Conservation (phyloP, 768 basidiomycete species). For the Mycena alexandri region DNA sequence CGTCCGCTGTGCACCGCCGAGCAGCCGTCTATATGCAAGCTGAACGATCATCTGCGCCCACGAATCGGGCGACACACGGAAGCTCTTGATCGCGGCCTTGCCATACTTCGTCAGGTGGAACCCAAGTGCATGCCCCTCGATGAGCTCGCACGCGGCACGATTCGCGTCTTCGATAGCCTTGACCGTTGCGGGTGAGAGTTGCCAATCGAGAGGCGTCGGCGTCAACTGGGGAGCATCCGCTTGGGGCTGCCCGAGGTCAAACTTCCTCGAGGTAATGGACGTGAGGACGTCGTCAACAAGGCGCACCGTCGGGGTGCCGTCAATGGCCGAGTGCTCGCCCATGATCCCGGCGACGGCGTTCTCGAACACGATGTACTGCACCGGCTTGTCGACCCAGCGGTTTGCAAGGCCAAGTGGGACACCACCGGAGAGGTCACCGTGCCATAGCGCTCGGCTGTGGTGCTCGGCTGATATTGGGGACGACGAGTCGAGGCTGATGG, state of each 20-base stretch:
- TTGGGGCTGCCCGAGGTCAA: constrained; percentile 67
- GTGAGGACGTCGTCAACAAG: constrained; percentile 78
- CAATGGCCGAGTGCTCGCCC: constrained; percentile 95
- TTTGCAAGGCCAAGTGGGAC: constrained; percentile 72
- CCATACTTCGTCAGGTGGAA: constrained; percentile 83
- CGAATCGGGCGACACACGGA: constrained; percentile 92
- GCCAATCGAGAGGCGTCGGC: constrained; percentile 74
- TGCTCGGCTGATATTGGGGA: constrained; percentile 64
- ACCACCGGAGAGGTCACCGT: constrained; percentile 72
- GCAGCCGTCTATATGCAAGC: constrained; percentile 84
- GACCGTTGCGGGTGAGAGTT: constrained; percentile 60
- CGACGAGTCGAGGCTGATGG: constrained; percentile 82
- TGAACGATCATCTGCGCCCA: constrained; percentile 96
- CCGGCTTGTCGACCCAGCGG: constrained; percentile 92
- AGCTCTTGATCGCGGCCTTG: constrained; percentile 87
- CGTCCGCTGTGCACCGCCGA: constrained; percentile 62
- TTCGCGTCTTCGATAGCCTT: constrained; percentile 71
- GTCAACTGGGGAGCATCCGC: constrained; percentile 37
- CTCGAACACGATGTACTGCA: constrained; percentile 88
- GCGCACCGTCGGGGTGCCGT: constrained; percentile 85
- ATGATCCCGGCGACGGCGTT: constrained; percentile 86
- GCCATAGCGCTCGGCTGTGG: constrained; percentile 83
- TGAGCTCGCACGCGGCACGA: constrained; percentile 65
- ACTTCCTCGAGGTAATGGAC: constrained; percentile 68
- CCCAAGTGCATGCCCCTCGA: constrained; percentile 72